Conservation (phyloP, 805 yeast genomes). For the Teunomyces funiuensis region DNA sequence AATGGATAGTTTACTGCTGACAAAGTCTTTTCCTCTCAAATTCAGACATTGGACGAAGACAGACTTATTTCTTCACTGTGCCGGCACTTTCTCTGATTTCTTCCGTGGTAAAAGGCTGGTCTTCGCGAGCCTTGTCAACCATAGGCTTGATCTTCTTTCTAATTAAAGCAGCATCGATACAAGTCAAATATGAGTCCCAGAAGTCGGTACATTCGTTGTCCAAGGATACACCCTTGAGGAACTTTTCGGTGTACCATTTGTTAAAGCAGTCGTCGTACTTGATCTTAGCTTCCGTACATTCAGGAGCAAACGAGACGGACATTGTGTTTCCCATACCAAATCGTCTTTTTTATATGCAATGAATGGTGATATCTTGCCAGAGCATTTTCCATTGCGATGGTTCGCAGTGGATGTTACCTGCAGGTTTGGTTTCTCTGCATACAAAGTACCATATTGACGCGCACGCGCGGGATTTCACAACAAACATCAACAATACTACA, state of each 20-base stretch:
- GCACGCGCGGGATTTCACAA: not conserved
- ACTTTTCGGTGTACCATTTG: constrained; percentile 91
- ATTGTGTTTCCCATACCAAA: constrained; percentile 41
- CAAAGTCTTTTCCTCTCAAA: too few relatives aligned
- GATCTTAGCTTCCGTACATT: constrained; percentile 84
- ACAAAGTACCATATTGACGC: not conserved
- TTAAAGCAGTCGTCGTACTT: constrained; percentile 92
- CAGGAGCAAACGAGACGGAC: constrained; percentile 89
- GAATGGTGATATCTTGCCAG: too few relatives aligned
- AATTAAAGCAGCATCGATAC: constrained; percentile 71
- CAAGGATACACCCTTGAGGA: constrained; percentile 51
- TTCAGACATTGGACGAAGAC: too few relatives aligned
- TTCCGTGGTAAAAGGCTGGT: constrained; percentile 67
- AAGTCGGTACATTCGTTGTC: constrained; percentile 88
- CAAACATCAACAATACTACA: not conserved
- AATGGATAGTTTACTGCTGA: too few relatives aligned
- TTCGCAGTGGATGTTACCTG: constrained; percentile 2
- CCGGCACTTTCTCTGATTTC: constrained; percentile 29
- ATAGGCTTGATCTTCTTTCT: constrained; percentile 77
- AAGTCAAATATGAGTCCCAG: constrained; percentile 87
- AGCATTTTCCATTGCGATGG: not conserved
- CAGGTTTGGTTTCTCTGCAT: not conserved
- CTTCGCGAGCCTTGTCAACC: constrained; percentile 85
- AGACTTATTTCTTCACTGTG: constrained; percentile 24
- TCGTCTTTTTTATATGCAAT: not conserved